Conservation (phyloP, 495 filamentous ascomycete species). For the Lasiosphaeriaceae sp. region DNA sequence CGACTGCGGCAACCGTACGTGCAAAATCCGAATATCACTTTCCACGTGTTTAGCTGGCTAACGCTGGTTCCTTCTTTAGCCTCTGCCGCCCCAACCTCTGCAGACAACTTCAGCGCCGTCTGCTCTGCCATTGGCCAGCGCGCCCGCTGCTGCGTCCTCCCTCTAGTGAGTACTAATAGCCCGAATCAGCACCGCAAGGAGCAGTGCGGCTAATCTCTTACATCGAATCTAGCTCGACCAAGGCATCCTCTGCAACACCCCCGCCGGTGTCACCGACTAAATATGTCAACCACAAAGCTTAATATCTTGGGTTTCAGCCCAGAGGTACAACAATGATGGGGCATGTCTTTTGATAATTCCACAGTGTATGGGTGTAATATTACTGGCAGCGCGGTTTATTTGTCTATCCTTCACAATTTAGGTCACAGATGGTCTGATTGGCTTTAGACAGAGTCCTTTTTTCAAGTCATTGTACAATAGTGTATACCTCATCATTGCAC, state of each 20-base stretch:
- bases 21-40: neutral
- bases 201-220: neutral
- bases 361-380: slow-evolving; percentile 31
- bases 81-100: slow-evolving; percentile 21
- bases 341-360: too few species aligned
- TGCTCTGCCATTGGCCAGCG: slow-evolving; percentile 41
- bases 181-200: neutral
- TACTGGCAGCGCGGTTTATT: too few species aligned
- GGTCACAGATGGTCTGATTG: too few species aligned
- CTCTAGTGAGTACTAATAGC: slow-evolving; percentile 22
- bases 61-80: slow-evolving; percentile 14
- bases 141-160: slow-evolving; percentile 42
- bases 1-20: slow-evolving; percentile 38
- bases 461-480: too few species aligned
- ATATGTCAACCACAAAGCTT: neutral
- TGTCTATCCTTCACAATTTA: too few species aligned
- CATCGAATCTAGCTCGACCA: slow-evolving; percentile 28
- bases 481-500: too few species aligned
- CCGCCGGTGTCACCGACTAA: slow-evolving; percentile 31
- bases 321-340: too few species aligned
- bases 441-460: too few species aligned
- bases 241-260: slow-evolving; percentile 36
- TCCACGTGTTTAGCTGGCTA: neutral
- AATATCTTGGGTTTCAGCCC: too few species aligned
- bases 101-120: slow-evolving; percentile 27